These are phyloP conservation scores for Kodamaea fukazawae DNA, from an alignment of 805 yeast genomes.

Conservation along the genomic window DNA sequence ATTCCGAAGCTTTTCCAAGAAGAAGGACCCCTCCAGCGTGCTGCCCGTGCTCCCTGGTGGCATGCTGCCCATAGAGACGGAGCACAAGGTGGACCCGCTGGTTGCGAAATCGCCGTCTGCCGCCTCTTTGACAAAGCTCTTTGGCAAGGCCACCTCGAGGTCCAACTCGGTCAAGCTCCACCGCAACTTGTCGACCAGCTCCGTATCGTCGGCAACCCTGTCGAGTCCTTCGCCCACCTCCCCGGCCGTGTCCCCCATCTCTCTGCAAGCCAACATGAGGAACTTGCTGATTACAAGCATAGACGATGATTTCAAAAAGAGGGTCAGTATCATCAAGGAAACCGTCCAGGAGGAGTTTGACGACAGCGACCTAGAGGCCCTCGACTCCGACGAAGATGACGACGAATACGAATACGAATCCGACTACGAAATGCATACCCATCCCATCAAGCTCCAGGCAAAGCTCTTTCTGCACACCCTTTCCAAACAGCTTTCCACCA, in stretches of 20 bases:
- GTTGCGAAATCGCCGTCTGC: not conserved
- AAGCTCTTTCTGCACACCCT: conserved; percentile 12
- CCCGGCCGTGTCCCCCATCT: conserved; percentile 1
- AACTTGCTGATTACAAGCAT: conserved; percentile 4
- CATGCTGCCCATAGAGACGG: not conserved
- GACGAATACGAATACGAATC: conserved; percentile 13
- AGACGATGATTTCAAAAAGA: conserved; percentile 8
- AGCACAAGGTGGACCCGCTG: not conserved
- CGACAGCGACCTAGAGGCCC: not conserved
- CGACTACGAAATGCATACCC: conserved; percentile 29
- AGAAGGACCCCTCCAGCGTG: conserved; percentile 7
- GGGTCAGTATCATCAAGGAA: conserved; percentile 30
- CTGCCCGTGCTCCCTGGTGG: too few relatives aligned
- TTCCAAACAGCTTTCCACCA: conserved; percentile 23
- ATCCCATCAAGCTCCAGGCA: conserved; percentile 21
- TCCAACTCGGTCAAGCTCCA: conserved; percentile 10
- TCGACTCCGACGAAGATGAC: conserved; percentile 8
- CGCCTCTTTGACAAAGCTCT: conserved; percentile 1
- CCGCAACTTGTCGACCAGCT: not conserved
- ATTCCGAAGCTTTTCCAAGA: conserved; percentile 12
- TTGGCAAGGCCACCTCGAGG: conserved; percentile 10
- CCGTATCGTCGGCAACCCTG: not conserved
- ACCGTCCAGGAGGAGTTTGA: conserved; percentile 13
- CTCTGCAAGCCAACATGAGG: conserved; percentile 4
- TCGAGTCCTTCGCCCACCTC: conserved; percentile 1